Evolutionary conservation across 768 basidiomycete species (phyloP), one percentile per base, ranked within the genome.

Genomic region (Chlorophyllum brunneum): DNA sequence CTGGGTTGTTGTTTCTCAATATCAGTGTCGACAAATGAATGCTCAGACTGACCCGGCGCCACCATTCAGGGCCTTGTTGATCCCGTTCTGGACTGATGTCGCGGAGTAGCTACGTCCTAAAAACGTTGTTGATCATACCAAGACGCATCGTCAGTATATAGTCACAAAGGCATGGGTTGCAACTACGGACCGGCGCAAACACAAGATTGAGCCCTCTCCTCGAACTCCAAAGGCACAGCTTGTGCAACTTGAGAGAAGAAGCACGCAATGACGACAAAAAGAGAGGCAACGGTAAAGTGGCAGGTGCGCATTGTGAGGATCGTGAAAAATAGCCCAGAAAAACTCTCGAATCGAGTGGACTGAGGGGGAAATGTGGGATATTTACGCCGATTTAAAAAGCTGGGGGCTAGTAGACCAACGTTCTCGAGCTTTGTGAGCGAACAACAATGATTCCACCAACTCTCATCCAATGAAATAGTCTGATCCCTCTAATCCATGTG

Each of bases 31-130:
- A 24, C n/a, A 13, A 13, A 23, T 5, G 4, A 15, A 27, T 23
- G 30, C 13, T 27, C 24, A 26, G 10, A 22, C 58, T 55, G 18
- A 61, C 64, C 59, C 47, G 24, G 63, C 60, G 37, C 63, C 64
- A 5, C 63, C 64, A 27, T 23, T 50, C 30, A 59, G 43, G 9
- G 53, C 53, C 29, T 54, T 54, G 43, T 47, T 47, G 15, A 54
- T 54, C 2, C 34, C 53, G 31, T 47, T 48, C 7, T 20, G 18
- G 20, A 54, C n/a, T 15, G 20, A 15, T 3, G 53, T 39, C 5
- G 56, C 42, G 30, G 20, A 18, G 20, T 36, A 48, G 24, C 48
- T 48, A 8, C 48, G 48, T 8, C 48, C 48, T 39, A 22, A 18
- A 6, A 33, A 30, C 7, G 24, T 18, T 23, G 41, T 36, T n/a